phyloP scores from a whole-genome alignment of 345 rosid species.

The Cardamine chenopodiifolia region DNA sequence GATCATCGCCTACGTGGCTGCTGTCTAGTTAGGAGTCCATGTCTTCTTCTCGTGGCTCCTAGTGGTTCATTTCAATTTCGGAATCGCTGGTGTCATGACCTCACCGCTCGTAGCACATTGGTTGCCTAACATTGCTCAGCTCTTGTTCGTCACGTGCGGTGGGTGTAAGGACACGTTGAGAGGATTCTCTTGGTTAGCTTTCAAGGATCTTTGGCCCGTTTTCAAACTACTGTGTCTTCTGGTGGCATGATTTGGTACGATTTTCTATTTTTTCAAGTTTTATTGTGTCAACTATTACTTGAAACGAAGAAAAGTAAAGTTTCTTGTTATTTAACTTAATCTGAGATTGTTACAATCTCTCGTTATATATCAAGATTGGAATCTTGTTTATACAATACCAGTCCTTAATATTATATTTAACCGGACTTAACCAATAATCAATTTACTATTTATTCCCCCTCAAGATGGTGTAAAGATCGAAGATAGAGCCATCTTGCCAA shows the following conservation, averaged over 20 bases:
- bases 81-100: constrained; percentile 35
- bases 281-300: too few relatives aligned
- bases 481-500: not conserved
- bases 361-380: too few relatives aligned
- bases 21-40: constrained; percentile 40
- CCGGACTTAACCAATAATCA: too few relatives aligned
- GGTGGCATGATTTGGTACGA: constrained; percentile 70
- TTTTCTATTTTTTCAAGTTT: not conserved
- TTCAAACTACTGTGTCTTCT: constrained; percentile 49
- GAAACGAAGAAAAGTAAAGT: too few relatives aligned
- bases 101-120: constrained; percentile 20
- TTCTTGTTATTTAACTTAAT: too few relatives aligned
- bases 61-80: constrained; percentile 13
- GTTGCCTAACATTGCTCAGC: constrained; percentile 41
- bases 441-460: too few relatives aligned
- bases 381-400: too few relatives aligned
- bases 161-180: constrained; percentile 70
- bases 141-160: constrained; percentile 47
- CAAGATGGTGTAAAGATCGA: not conserved
- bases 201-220: constrained; percentile 53
- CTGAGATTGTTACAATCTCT: too few relatives aligned
- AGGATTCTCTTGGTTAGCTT: constrained; percentile 60
- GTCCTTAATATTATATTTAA: too few relatives aligned
- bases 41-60: constrained; percentile 46
- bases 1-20: constrained; percentile 51